A percentile compares a stretch with the other conserved stretches of the same genome.
phyloP scores from a whole-genome alignment of 441 rosid species.

The Populus hybrid region DNA sequence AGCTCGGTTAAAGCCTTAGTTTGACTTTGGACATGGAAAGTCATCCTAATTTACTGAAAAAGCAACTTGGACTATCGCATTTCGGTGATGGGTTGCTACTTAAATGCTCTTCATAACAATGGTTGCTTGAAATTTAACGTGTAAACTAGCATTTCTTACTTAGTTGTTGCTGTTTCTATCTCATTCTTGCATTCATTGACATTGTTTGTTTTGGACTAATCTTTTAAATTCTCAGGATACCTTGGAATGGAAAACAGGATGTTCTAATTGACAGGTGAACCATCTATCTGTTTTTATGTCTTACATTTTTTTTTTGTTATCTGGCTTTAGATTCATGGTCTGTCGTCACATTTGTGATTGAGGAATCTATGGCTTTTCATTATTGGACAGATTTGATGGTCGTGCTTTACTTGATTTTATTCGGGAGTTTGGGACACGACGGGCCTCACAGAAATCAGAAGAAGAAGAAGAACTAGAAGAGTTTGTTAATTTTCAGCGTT shows the following conservation, averaged over 20 bases:
- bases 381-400: constrained; percentile 70
- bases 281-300: constrained; percentile 5
- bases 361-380: neutral
- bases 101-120: neutral
- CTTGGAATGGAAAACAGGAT: constrained; percentile 92
- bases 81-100: neutral
- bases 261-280: constrained; percentile 69
- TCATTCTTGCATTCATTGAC: neutral
- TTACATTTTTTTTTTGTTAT: neutral
- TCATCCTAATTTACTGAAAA: too few species aligned
- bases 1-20: too few species aligned
- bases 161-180: neutral
- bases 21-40: too few species aligned
- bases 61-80: neutral
- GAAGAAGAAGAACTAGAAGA: constrained; percentile 96
- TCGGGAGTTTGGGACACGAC: constrained; percentile 48
- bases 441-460: constrained; percentile 58
- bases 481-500: constrained; percentile 99
- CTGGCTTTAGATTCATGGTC: neutral
- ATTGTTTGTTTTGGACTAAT: neutral
- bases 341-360: neutral
- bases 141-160: neutral
- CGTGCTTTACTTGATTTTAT: constrained; percentile 94
- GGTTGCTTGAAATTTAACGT: neutral
- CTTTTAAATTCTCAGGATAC: constrained; percentile 49